These are phyloP conservation scores for Globisporangium okanoganense DNA, from an alignment of 352 stramenopile species.

Conservation along the genomic window DNA sequence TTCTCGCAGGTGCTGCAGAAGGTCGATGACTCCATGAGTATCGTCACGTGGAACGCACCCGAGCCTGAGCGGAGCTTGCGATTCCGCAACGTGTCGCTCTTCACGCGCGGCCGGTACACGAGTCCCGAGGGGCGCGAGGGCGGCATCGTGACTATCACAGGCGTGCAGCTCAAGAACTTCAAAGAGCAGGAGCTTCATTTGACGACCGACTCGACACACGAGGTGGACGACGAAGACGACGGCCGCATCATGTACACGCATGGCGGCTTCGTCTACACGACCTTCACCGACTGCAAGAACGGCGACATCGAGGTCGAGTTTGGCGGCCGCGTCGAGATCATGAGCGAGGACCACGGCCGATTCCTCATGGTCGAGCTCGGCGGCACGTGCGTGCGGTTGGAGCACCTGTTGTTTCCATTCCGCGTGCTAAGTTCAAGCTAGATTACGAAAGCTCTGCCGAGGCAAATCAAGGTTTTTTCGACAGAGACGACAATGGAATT, in stretches of 20 bases:
- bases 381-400: conserved; percentile 1
- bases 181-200: conserved; percentile 4
- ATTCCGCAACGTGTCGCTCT: conserved; percentile 10
- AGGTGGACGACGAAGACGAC: not conserved
- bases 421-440: not conserved
- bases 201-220: not conserved
- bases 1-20: conserved; percentile 6
- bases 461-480: not conserved
- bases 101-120: not conserved
- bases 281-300: not conserved
- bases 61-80: conserved; percentile 2
- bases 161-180: conserved; percentile 8
- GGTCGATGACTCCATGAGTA: not conserved
- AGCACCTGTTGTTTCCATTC: conserved; percentile 6
- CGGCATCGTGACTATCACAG: not conserved
- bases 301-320: conserved; percentile 4
- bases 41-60: conserved; percentile 5
- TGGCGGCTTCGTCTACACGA: conserved; percentile 8
- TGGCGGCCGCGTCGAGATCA: not conserved
- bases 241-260: conserved; percentile 4
- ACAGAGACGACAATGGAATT: conserved; percentile 3
- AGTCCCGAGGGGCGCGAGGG: not conserved
- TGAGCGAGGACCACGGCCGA: conserved; percentile 6
- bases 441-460: not conserved
- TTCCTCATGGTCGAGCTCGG: conserved; percentile 13